Evolutionary conservation across 1,284 basidiomycete genomes (phyloP).

Genomic region (Fomitopsis betulina): DNA sequence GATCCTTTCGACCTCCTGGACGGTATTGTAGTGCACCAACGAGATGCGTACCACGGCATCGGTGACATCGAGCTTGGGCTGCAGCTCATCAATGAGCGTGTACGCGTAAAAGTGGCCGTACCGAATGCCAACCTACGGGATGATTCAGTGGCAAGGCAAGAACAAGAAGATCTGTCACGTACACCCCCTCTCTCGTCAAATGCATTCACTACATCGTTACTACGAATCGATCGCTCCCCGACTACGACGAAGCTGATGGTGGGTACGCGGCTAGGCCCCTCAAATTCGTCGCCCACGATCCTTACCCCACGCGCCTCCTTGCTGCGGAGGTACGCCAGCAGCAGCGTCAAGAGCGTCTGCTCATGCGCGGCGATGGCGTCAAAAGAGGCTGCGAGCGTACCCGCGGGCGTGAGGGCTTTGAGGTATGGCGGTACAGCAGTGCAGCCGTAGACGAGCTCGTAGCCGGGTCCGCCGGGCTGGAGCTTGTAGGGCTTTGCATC

Average conservation of each 20-base stretch:
- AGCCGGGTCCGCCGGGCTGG: constrained; percentile 68
- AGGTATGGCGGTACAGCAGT: constrained; percentile 65
- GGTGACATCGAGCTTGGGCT: constrained; percentile 49
- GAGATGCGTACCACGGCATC: constrained; percentile 75
- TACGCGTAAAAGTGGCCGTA: constrained; percentile 81
- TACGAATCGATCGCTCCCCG: constrained; percentile 47
- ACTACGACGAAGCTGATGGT: constrained; percentile 71
- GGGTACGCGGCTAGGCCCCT: constrained; percentile 48
- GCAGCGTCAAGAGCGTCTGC: constrained; percentile 33
- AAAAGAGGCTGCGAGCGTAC: constrained; percentile 44
- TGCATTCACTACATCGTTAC: constrained; percentile 57
- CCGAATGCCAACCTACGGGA: constrained; percentile 62
- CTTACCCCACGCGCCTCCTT: constrained; percentile 52
- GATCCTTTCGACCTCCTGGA: constrained; percentile 60
- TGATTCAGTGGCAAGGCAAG: not conserved
- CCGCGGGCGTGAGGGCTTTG: constrained; percentile 46
- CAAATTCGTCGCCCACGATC: constrained; percentile 57
- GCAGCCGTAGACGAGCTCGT: constrained; percentile 61
- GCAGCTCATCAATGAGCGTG: constrained; percentile 48
- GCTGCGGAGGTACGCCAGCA: constrained; percentile 38
- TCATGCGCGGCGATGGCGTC: constrained; percentile 43
- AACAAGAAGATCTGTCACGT: constrained; percentile 25
- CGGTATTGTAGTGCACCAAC: constrained; percentile 79
- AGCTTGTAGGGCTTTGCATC: constrained; percentile 53
- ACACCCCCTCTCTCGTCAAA: constrained; percentile 61